Conservation (phyloP, 2,329 filamentous ascomycete species). For the Colletotrichum chrysophilum region DNA sequence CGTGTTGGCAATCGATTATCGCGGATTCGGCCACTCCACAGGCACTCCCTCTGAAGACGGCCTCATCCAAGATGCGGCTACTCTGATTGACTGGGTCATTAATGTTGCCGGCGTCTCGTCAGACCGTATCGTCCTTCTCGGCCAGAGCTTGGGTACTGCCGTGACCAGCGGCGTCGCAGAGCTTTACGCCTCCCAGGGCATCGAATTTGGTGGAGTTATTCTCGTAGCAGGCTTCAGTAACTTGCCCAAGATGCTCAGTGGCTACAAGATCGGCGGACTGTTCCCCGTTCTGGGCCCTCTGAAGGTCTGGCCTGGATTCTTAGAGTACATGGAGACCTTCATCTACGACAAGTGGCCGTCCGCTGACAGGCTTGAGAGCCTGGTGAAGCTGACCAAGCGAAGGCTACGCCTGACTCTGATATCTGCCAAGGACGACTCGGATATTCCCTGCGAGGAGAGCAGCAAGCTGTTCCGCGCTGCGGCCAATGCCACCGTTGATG, state of each 20-base stretch:
- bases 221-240: conserved; percentile 82
- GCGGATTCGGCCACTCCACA: conserved; percentile 82
- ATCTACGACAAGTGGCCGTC: conserved; percentile 87
- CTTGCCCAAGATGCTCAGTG: conserved; percentile 73
- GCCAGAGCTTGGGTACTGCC: conserved; percentile 88
- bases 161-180: conserved; percentile 79
- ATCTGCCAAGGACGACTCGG: conserved; percentile 80
- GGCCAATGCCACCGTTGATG: conserved; percentile 52
- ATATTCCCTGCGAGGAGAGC: conserved; percentile 79
- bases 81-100: conserved; percentile 76
- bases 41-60: conserved; percentile 83
- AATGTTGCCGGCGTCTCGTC: conserved; percentile 68
- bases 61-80: conserved; percentile 78
- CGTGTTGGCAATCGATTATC: conserved; percentile 88
- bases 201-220: conserved; percentile 80
- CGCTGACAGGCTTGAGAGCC: conserved; percentile 65
- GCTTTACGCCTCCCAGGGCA: conserved; percentile 63
- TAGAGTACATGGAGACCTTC: conserved; percentile 63
- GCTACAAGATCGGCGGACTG: conserved; percentile 79
- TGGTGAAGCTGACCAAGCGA: conserved; percentile 55
- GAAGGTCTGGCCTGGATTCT: conserved; percentile 66
- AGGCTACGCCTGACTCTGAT: conserved; percentile 73
- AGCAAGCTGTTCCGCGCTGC: conserved; percentile 67
- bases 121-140: conserved; percentile 78
- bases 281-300: conserved; percentile 83